Evolutionary conservation across 1,284 basidiomycete species (phyloP), one percentile per base, ranked within the genome.

Genomic region (Spongispora temasekensis): DNA sequence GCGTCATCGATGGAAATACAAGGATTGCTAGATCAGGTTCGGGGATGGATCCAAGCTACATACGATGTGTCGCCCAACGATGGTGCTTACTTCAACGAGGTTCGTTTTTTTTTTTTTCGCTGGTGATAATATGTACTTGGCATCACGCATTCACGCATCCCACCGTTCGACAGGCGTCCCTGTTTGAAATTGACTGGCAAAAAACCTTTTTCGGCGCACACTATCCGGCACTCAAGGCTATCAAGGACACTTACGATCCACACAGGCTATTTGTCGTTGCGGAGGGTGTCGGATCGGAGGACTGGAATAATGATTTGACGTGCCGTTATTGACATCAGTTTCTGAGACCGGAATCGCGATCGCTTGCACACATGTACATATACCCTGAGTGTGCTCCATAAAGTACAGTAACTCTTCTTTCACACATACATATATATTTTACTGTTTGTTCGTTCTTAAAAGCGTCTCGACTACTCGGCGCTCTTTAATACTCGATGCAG

Each of bases 161-260:
- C 19, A 19, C 13, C 7, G 42, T 44, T 25, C 19, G 21, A 44
- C 32, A 81, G 81, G 80, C 75, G 6, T 78, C 77, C 2, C 62
- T 75, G 19, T 78, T 77, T 37, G 68, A 83, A 61, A 55, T 67
- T 5, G 64, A 81, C 48, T 78, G 73, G 58, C 68, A 77, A 62
- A 61, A 71, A 5, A 71, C 77, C 0, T 82, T 81, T 68, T 84
- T 80, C 62, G 81, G 81, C 0, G 61, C 71, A 8, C 78, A 83
- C 62, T 81, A 81, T 54, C 28, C 65, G 5, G 66, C 63, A 21
- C 62, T 82, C 44, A 76, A 74, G 61, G 63, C 54, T 1, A 80
- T 84, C 68, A 83, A 83, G 67, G n/a, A n/a, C n/a, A n/a, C 21
- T 21, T 23, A 17, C 23, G 10, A 23, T 21, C 44, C 44, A 27